phyloP scores from a whole-genome alignment of 1,139 yeast genomes.

The Pichia sp. region DNA sequence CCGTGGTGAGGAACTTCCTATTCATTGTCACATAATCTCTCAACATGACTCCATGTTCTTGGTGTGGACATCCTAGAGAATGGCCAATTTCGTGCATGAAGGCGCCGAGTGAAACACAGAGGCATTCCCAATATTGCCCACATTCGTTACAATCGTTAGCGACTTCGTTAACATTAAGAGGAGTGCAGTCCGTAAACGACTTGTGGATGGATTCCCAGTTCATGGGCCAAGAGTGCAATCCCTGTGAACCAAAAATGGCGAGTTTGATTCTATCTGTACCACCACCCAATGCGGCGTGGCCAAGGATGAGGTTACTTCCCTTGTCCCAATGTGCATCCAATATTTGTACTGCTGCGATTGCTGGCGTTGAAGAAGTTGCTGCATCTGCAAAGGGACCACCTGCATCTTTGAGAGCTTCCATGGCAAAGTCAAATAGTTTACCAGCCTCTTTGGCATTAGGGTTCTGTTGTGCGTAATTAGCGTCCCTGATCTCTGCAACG shows the following conservation, averaged over 20 bases:
- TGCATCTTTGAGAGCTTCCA: slow-evolving; percentile 53
- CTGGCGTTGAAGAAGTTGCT: slow-evolving; percentile 35
- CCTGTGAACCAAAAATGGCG: slow-evolving; percentile 94
- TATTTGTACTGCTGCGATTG: slow-evolving; percentile 79
- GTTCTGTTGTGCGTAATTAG: slow-evolving; percentile 84
- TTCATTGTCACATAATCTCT: slow-evolving; percentile 79
- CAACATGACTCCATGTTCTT: slow-evolving; percentile 82
- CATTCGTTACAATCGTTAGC: slow-evolving; percentile 86
- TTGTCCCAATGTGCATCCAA: slow-evolving; percentile 83
- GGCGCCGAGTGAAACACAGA: slow-evolving; percentile 84
- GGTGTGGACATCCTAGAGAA: slow-evolving; percentile 85
- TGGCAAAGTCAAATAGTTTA: slow-evolving; percentile 69
- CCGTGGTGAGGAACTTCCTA: slow-evolving; percentile 75
- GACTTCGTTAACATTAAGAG: slow-evolving; percentile 56
- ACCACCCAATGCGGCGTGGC: slow-evolving; percentile 96
- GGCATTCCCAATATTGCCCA: slow-evolving; percentile 86
- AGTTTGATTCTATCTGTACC: slow-evolving; percentile 62
- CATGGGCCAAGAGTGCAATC: slow-evolving; percentile 84
- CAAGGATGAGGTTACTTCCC: slow-evolving; percentile 49
- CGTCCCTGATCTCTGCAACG: slow-evolving; percentile 65
- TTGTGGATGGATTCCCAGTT: slow-evolving; percentile 63
- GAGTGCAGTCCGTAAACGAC: slow-evolving; percentile 65
- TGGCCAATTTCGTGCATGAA: slow-evolving; percentile 96
- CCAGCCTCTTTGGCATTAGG: slow-evolving; percentile 65
- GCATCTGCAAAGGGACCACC: slow-evolving; percentile 50